Base-by-base conservation (phyloP, 2,329 filamentous ascomycete genomes). In the Colletotrichum nymphaeae region DNA sequence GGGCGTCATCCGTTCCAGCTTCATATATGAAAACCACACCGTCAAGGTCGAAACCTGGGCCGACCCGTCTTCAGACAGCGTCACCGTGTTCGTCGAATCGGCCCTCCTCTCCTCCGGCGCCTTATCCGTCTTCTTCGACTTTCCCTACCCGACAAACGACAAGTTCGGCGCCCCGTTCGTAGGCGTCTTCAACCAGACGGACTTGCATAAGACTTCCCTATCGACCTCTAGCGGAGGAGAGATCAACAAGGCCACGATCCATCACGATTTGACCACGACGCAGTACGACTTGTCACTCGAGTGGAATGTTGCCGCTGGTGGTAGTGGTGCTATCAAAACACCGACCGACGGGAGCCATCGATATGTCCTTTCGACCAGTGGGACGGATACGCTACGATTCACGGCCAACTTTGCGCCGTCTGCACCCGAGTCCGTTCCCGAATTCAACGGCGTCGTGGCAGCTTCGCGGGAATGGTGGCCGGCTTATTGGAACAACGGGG, bases 81-180 rank as follows among this genome's bases (percentile, higher is more conserved):
- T 88, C 19, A 85, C 83, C 1, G 79, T 88, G 28, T 77, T 80
- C 8, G 78, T 88, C 12, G 78, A 81, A 14, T 88, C 86, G 0
- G 76, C 80, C 0, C 78, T 88, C 3, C 74, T 89, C 8, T 77
- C 75, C 5, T 74, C 75, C 1, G 83, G 81, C 0, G 75, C 77
- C 5, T 76, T 89, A 8, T 84, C 85, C 0, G 76, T 89, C 6
- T 88, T 88, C 75, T 84, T 89, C 67, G 87, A 89, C 67, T 89
- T 88, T 67, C 87, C 88, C 3, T 85, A 86, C 66, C 81, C 87
- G 24, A 85, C 83, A 19, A 78, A 78, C 30, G 86, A 87, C 75
- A 89, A 89, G 75, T 89, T 89, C 69, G 87, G 89, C 49, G 86
- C 86, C 2, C 87, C 88, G 1, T 89, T 86, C 73, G 87, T 90